These are phyloP conservation scores for Laburnicola sp. DNA, from an alignment of 2,329 filamentous ascomycete species.

Conservation along the genomic window DNA sequence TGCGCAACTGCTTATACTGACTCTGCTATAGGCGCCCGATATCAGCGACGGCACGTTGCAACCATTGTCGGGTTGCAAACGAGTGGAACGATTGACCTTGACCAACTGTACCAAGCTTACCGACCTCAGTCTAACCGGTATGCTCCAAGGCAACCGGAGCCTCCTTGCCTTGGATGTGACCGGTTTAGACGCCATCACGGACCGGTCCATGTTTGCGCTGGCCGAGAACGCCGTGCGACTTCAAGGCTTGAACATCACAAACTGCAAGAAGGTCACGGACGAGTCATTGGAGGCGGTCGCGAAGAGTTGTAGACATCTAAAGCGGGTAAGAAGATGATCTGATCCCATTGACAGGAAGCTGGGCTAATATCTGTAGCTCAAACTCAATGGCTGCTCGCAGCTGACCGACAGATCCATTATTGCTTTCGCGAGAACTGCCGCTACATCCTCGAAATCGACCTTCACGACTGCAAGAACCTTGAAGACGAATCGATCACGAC, in stretches of 20 bases:
- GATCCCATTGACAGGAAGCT: background rate
- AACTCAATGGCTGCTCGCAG: constrained; percentile 90
- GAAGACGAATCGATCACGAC: constrained; percentile 82
- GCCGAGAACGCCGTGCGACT: constrained; percentile 80
- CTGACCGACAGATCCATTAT: constrained; percentile 79
- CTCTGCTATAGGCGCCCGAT: constrained; percentile 53
- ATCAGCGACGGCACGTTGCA: constrained; percentile 89
- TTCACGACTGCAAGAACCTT: constrained; percentile 81
- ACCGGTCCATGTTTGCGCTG: constrained; percentile 75
- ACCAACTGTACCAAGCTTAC: constrained; percentile 86
- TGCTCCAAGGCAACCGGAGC: constrained; percentile 77
- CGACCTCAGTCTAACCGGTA: constrained; percentile 76
- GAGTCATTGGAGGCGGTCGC: constrained; percentile 82
- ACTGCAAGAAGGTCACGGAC: constrained; percentile 81
- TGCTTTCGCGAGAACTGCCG: constrained; percentile 87
- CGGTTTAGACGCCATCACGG: constrained; percentile 76
- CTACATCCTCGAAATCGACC: constrained; percentile 93
- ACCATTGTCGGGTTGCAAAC: constrained; percentile 80
- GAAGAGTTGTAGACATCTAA: constrained; percentile 80
- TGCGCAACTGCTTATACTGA: background rate
- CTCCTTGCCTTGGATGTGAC: constrained; percentile 91
- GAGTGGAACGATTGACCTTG: constrained; percentile 88
- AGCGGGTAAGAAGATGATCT: constrained; percentile 64
- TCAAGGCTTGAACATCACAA: constrained; percentile 91
- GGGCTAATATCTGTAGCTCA: constrained; percentile 64